These are phyloP conservation scores for Aspergillus carbonarius DNA, from an alignment of 2,329 filamentous ascomycete species.

Conservation along the genomic window DNA sequence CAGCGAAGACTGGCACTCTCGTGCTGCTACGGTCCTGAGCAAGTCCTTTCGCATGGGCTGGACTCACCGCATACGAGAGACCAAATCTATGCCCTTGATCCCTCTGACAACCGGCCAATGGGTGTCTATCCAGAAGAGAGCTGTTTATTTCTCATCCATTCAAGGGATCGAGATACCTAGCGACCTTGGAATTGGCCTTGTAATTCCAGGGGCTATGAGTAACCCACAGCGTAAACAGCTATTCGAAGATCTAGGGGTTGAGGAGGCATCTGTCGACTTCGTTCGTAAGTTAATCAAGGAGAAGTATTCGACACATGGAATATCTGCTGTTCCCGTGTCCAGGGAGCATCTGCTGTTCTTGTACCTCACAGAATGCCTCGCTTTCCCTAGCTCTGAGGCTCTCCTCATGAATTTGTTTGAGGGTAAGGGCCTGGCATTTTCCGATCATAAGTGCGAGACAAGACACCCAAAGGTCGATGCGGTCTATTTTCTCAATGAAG, in stretches of 20 bases:
- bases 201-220: neutral
- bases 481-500: slow-evolving; percentile 7
- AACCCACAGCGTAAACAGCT: neutral
- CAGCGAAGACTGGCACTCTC: slow-evolving; percentile 10
- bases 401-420: neutral
- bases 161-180: neutral
- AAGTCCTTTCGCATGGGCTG: neutral
- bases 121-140: neutral
- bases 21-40: slow-evolving; percentile 1
- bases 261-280: neutral
- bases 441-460: neutral
- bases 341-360: slow-evolving; percentile 1
- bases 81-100: neutral
- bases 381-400: neutral
- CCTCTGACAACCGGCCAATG: neutral
- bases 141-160: neutral
- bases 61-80: neutral
- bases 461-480: neutral
- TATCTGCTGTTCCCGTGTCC: neutral
- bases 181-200: neutral
- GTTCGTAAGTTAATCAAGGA: neutral
- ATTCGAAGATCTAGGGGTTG: slow-evolving; percentile 1
- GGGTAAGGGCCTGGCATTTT: neutral
- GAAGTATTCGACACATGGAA: neutral
- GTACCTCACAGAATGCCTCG: slow-evolving; percentile 3